Evolutionary conservation across 495 filamentous ascomycete species (phyloP), one percentile per base, ranked within the genome.

Genomic region (Annulohypoxylon bovei): DNA sequence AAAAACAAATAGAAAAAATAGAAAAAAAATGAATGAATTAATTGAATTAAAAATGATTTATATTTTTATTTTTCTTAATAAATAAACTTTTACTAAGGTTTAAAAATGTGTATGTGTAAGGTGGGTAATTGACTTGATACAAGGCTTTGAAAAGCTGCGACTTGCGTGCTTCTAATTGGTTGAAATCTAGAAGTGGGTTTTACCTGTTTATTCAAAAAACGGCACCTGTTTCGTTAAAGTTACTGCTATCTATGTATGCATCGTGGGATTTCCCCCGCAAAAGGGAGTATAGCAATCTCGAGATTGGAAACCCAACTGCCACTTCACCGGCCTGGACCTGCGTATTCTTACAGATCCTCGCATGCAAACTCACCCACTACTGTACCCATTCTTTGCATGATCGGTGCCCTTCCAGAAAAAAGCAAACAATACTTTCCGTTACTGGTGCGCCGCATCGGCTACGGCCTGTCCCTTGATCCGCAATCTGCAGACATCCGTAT

Each of bases 361-460:
- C 66, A 62, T 70, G 71, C 62, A 40, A 70, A 69, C 66, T 70
- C 57, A 57, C 37, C 62, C 67, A 70, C 57, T 67, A 61, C 62
- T 64, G 71, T 73, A 59, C 62, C 62, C 58, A 73, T 73, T 73
- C 30, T 73, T 69, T 73, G 71, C 71, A 73, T 73, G 71, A 67
- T 67, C 57, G 71, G 62, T 42, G 55, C 61, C 54, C 49, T 70
- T 59, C 57, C 50, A 66, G 53, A 61, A 70, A 65, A 69, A 69
- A 70, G 60, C 65, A 73, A 73, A 69, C 62, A 69, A 65, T 70
- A 65, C 65, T 61, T 62, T 71, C 72, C 69, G 70, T 75, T 52
- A 49, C 63, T 72, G 69, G 68, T 72, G 69, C 74, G 69, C 75
- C 64, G 72, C 72, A 71, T 77, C 75, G 75, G 75, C 75, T 77